Conservation (phyloP, 306 rosid species). For the Neltuma alba region DNA sequence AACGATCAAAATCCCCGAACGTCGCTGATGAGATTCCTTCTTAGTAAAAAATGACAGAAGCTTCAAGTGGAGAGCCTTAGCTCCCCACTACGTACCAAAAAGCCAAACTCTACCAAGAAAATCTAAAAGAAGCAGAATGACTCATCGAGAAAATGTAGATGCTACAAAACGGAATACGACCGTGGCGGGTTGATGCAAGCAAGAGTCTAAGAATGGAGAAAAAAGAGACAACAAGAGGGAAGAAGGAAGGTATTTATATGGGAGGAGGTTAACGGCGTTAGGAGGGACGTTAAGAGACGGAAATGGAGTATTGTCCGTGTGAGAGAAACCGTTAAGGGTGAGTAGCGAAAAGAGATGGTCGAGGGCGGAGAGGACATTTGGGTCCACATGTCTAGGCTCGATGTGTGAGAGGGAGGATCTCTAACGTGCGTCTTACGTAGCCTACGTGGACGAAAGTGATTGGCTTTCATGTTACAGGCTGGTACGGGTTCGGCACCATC, state of each 20-base stretch:
- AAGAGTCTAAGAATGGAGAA: constrained; percentile 13
- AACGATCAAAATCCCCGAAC: not conserved
- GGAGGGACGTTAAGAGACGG: constrained; percentile 54
- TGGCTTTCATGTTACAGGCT: constrained; percentile 1
- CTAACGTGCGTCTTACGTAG: constrained; percentile 34
- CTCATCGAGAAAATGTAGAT: not conserved
- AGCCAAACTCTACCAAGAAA: not conserved
- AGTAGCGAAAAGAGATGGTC: constrained; percentile 50
- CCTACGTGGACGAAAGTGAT: constrained; percentile 35
- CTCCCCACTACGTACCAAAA: too few species aligned
- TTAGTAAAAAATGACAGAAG: not conserved
- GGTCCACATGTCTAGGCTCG: constrained; percentile 66
- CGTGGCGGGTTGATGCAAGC: constrained; percentile 25
- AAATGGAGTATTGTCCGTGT: constrained; percentile 35
- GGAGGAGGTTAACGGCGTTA: constrained; percentile 49
- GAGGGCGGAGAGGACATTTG: constrained; percentile 52
- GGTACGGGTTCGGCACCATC: constrained; percentile 28
- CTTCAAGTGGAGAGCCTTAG: not conserved
- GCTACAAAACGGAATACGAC: constrained; percentile 28
- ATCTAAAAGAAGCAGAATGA: constrained; percentile 3
- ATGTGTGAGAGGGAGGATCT: constrained; percentile 34
- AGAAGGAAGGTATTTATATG: constrained; percentile 56
- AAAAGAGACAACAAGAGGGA: constrained; percentile 34
- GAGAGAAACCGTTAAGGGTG: constrained; percentile 26
- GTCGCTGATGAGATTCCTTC: not conserved